Base-by-base conservation (phyloP, 805 yeast species). In the Kodamaea lidongshanica region DNA sequence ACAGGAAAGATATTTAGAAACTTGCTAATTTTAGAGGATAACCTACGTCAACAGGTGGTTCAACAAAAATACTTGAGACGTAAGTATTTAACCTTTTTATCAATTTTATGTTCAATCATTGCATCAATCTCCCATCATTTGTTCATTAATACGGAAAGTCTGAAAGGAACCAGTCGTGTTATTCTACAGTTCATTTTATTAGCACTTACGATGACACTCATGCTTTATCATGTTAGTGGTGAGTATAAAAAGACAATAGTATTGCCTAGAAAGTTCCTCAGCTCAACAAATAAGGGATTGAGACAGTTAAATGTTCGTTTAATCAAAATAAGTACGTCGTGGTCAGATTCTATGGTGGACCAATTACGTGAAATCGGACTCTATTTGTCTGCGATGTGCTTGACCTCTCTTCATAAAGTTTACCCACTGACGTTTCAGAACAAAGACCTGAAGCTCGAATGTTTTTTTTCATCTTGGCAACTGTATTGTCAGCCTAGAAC, bases 231-330 rank as follows among this genome's bases (percentile, higher is more conserved):
- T 46, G 56, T 89, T 19, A 79, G 94, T 14, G 98, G 98, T 1
- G 92, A 87, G 57, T 92, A 89, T 54, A 74, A 73, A 35, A 73
- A 92, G 38, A 85, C 95, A 0, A 83, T 89, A 32, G 79, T 83
- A 10, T 62, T 77, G 23, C 95, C 96, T 2, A 70, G 94, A 38
- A 70, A 74, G 48, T 89, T 87, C 49, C 60, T 92, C 33, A 62
- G 77, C 1, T 73, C 80, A n/a, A 77, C 96, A 6, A 92, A 92
- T 54, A 86, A 85, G 50, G 96, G 96, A 0, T 60, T 89, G 15
- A 61, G 96, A 28, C 89, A 85, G 45, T 65, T 88, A 42, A 88
- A 92, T 50, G 65, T 86, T 21, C 69, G 87, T 39, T 54, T 87
- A 22, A 88, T 86, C 7, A 79, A 78, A 45, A 76, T 79, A 8